These are phyloP conservation scores for Dactylellina cionopaga DNA, from an alignment of 2,329 filamentous ascomycete genomes.

Conservation along the genomic window DNA sequence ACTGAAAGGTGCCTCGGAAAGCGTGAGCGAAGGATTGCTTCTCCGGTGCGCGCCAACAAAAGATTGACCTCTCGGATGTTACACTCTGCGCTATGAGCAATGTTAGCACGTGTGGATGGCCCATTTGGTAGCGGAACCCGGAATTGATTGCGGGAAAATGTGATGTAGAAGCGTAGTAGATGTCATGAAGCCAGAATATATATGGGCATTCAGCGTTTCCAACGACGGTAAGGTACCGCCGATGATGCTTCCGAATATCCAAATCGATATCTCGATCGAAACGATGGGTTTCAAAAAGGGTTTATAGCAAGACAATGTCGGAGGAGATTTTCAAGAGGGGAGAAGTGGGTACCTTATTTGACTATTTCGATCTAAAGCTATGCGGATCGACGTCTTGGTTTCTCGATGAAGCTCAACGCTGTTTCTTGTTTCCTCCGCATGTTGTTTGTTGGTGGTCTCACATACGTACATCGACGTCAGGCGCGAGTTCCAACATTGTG, in stretches of 20 bases:
- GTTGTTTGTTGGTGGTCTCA: not conserved
- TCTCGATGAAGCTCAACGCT: slow-evolving; percentile 1
- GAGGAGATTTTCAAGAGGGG: slow-evolving; percentile 6
- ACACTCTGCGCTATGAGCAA: slow-evolving; percentile 50
- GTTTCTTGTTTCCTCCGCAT: not conserved
- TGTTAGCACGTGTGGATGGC: slow-evolving; percentile 38
- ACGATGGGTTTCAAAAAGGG: not conserved
- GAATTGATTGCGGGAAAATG: not conserved
- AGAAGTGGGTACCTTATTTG: slow-evolving; percentile 8
- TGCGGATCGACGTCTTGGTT: slow-evolving; percentile 37
- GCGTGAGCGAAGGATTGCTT: not conserved
- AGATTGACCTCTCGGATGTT: slow-evolving; percentile 33
- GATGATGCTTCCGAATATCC: slow-evolving; percentile 6
- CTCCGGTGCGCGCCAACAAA: slow-evolving; percentile 27
- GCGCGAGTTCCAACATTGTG: too few species aligned
- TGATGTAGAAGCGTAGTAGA: not conserved
- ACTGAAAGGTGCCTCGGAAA: not conserved
- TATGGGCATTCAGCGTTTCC: too few species aligned
- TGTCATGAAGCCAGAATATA: too few species aligned
- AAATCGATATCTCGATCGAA: not conserved
- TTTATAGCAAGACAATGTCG: not conserved
- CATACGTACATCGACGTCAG: not conserved
- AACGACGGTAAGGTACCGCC: too few species aligned
- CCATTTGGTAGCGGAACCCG: slow-evolving; percentile 25
- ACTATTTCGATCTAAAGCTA: not conserved